A percentile compares a stretch with the other conserved stretches of the same genome.
Evolutionary conservation across 768 basidiomycete species (phyloP).

Genomic region (Tubosaeta sp.): DNA sequence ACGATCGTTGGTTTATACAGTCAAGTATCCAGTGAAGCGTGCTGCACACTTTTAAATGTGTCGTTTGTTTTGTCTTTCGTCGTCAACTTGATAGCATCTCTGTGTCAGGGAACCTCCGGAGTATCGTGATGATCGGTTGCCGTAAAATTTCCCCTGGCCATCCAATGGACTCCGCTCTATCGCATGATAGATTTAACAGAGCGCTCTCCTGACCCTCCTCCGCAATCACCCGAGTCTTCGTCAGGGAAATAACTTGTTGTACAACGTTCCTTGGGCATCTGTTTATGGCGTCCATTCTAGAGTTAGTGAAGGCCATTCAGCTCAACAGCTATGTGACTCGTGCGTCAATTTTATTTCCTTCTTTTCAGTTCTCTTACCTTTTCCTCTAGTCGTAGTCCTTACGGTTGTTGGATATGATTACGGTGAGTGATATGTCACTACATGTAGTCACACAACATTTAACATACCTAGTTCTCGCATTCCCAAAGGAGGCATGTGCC

Average conservation of each 20-base stretch:
- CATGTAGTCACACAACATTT: background rate
- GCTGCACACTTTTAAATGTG: background rate
- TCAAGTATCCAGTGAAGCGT: background rate
- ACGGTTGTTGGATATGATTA: constrained; percentile 2
- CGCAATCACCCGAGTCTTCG: background rate
- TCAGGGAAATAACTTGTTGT: background rate
- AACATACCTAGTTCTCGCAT: background rate
- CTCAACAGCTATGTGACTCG: background rate
- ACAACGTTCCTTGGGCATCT: background rate
- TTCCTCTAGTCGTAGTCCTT: background rate
- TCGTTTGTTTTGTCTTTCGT: background rate
- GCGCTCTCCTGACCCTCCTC: background rate
- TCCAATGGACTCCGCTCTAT: background rate
- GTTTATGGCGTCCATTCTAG: background rate
- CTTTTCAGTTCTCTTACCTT: too few relatives aligned
- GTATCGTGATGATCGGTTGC: background rate
- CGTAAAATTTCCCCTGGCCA: background rate
- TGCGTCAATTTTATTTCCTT: background rate
- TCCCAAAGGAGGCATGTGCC: background rate
- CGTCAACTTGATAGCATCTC: background rate
- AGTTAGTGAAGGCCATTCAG: background rate
- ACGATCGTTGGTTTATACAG: too few relatives aligned
- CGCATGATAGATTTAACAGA: background rate
- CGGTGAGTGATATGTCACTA: background rate
- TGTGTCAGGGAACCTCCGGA: background rate